Base-by-base conservation (phyloP, 768 basidiomycete genomes). In the Kwoniella newhampshirensis region DNA sequence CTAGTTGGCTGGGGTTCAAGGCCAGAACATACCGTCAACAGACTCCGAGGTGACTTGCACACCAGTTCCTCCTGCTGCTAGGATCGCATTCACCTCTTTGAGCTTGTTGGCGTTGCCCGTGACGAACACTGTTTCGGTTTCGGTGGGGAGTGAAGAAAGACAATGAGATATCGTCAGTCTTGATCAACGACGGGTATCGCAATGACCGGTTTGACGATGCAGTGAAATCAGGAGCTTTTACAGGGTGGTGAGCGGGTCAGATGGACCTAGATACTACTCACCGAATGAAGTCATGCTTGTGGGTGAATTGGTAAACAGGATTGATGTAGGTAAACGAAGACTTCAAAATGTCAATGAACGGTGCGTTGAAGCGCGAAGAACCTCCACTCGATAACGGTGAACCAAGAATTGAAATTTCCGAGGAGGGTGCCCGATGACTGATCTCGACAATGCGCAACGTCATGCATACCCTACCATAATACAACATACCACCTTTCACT, bases 61-160 rank as follows among this genome's bases (percentile, higher is more conserved):
- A 8, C 86, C 83, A 30, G 60, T 56, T 2, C 21, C 59, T n/a
- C 81, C 75, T 13, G 72, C 61, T 4, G 83, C 78, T 17, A 98
- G 81, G 71, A 98, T 97, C 28, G 84, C 83, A 67, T 84, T 84
- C 59, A 93, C 91, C 78, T 98, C 94, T 57, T 81, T 82, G 25
- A 98, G 80, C 76, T 98, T 98, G 80, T 92, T 91, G 18, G 86
- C 83, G 73, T 98, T 97, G 25, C 92, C 90, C 0, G 94, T 97
- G 17, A 97, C 91, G 75, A 97, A 96, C 23, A 87, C 92, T 94
- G n/a, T n/a, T n/a, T n/a, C n/a, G n/a, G n/a, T n/a, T n/a, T n/a
- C n/a, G n/a, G n/a, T n/a, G n/a, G n/a, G n/a, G n/a, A n/a, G n/a
- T n/a, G n/a, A 53, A 23, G 17, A 39, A 20, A 13, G 12, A 32